Conservation (phyloP, 2,329 filamentous ascomycete species). For the Verticillium dahliae region DNA sequence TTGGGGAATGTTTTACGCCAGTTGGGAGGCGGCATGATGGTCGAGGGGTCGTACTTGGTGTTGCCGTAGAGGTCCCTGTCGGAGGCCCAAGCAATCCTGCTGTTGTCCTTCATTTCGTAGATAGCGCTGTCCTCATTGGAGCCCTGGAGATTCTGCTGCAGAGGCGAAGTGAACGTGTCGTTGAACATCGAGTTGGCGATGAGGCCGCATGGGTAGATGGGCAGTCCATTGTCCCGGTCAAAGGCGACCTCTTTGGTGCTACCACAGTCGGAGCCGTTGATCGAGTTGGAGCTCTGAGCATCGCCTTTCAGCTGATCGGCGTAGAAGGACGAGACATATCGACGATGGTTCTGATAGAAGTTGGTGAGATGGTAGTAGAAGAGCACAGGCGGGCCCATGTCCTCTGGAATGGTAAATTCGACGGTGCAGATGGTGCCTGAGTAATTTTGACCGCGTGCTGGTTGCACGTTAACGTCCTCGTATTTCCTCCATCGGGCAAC, state of each 20-base stretch:
- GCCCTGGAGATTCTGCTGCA: slow-evolving; percentile 46
- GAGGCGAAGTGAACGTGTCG: slow-evolving; percentile 70
- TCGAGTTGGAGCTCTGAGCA: slow-evolving; percentile 49
- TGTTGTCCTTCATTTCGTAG: slow-evolving; percentile 71
- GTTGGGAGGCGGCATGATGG: slow-evolving; percentile 79
- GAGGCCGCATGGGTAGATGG: slow-evolving; percentile 90
- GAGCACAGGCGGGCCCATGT: slow-evolving; percentile 74
- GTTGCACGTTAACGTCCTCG: slow-evolving; percentile 31
- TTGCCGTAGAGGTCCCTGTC: slow-evolving; percentile 74
- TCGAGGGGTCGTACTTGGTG: slow-evolving; percentile 55
- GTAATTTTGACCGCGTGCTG: slow-evolving; percentile 25
- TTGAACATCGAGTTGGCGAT: slow-evolving; percentile 98
- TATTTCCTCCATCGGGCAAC: slow-evolving; percentile 34
- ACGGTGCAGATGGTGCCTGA: slow-evolving; percentile 59
- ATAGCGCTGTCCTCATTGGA: slow-evolving; percentile 29
- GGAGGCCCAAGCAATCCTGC: slow-evolving; percentile 77
- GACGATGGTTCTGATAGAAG: slow-evolving; percentile 97
- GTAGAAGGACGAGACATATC: slow-evolving; percentile 88
- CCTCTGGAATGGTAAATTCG: slow-evolving; percentile 71
- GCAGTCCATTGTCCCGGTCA: slow-evolving; percentile 44
- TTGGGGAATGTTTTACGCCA: slow-evolving; percentile 68
- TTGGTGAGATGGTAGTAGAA: slow-evolving; percentile 96
- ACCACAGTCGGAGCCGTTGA: slow-evolving; percentile 65
- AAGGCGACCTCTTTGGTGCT: slow-evolving; percentile 51
- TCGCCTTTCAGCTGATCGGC: slow-evolving; percentile 73